Conservation (phyloP, 495 filamentous ascomycete species). For the Paragyromitra xinjiangensis region DNA sequence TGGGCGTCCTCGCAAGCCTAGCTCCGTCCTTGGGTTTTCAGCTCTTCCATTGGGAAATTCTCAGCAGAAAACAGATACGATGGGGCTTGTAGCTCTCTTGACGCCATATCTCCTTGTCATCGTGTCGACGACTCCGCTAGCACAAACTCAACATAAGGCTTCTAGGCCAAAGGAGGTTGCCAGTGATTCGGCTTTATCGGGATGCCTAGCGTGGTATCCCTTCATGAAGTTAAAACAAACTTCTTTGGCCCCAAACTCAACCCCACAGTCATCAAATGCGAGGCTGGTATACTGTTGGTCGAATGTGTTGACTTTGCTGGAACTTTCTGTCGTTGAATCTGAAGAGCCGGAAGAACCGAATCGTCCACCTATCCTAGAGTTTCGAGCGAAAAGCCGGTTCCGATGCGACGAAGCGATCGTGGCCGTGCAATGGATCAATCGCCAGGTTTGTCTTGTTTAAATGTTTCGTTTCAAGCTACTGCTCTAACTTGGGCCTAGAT, state of each 20-base stretch:
- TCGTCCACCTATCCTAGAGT: slow-evolving; percentile 78
- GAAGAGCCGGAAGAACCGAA: slow-evolving; percentile 71
- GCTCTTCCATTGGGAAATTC: slow-evolving; percentile 90
- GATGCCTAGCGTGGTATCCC: slow-evolving; percentile 96
- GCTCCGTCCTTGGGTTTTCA: slow-evolving; percentile 91
- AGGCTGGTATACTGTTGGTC: slow-evolving; percentile 99
- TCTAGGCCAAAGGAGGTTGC: slow-evolving; percentile 87
- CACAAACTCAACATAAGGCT: slow-evolving; percentile 94
- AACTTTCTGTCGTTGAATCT: slow-evolving; percentile 72
- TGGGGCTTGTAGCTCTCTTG: slow-evolving; percentile 94
- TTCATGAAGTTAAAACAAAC: slow-evolving; percentile 89
- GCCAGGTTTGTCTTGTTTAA: slow-evolving; percentile 66
- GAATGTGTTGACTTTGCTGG: slow-evolving; percentile 89
- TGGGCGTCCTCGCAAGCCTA: slow-evolving; percentile 81
- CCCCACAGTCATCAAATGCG: slow-evolving; percentile 66
- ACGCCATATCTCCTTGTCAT: slow-evolving; percentile 96
- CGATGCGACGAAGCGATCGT: slow-evolving; percentile 94
- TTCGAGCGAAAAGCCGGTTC: slow-evolving; percentile 87
- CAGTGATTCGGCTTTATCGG: slow-evolving; percentile 88
- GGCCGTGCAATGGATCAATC: slow-evolving; percentile 93
- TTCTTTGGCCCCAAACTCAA: slow-evolving; percentile 55
- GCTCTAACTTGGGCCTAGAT: slow-evolving; percentile 60
- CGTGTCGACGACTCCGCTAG: slow-evolving; percentile 93
- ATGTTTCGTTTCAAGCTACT: slow-evolving; percentile 12
- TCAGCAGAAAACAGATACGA: slow-evolving; percentile 82